Conservation (phyloP, 2,329 filamentous ascomycete species). For the Colletotrichum chlorophyti region DNA sequence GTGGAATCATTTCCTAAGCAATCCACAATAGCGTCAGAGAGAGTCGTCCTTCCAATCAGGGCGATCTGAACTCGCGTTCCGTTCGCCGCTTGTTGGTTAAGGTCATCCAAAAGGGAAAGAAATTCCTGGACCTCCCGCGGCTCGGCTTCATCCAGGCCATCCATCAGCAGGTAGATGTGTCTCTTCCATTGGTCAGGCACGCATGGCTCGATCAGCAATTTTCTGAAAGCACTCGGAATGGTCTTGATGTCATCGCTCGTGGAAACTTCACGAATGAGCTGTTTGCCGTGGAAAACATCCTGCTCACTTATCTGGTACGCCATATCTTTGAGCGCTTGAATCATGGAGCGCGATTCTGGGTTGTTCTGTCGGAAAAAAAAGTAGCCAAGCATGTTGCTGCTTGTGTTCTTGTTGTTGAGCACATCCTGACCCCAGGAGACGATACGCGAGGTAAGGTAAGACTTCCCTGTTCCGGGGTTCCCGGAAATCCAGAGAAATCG, state of each 20-base stretch:
- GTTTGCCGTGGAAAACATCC: constrained; percentile 51
- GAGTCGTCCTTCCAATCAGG: constrained; percentile 49
- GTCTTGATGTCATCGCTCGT: constrained; percentile 50
- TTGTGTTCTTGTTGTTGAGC: constrained; percentile 30
- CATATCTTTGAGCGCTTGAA: constrained; percentile 52
- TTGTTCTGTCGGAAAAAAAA: constrained; percentile 57
- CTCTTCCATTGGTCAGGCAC: constrained; percentile 40
- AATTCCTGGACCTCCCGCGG: constrained; percentile 44
- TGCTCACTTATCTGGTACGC: constrained; percentile 54
- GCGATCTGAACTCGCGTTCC: constrained; percentile 43
- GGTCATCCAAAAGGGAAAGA: constrained; percentile 40
- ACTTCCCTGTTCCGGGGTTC: constrained; percentile 54
- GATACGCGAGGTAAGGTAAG: constrained; percentile 50
- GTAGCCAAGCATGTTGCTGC: constrained; percentile 43
- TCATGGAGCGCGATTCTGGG: constrained; percentile 50
- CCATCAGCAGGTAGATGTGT: constrained; percentile 50
- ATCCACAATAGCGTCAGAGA: constrained; percentile 49
- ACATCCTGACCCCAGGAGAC: constrained; percentile 47
- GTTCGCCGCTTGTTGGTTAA: constrained; percentile 29
- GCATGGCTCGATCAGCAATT: constrained; percentile 48
- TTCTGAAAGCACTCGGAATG: constrained; percentile 49
- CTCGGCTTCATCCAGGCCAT: constrained; percentile 54
- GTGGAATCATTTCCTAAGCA: constrained; percentile 33
- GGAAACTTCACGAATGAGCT: constrained; percentile 41
- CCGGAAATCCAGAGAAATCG: constrained; percentile 52